Percentiles rank a stretch among this genome's conserved stretches.
Evolutionary conservation across 148 eudicot species (phyloP).

Genomic region (Agrostemma githago): DNA sequence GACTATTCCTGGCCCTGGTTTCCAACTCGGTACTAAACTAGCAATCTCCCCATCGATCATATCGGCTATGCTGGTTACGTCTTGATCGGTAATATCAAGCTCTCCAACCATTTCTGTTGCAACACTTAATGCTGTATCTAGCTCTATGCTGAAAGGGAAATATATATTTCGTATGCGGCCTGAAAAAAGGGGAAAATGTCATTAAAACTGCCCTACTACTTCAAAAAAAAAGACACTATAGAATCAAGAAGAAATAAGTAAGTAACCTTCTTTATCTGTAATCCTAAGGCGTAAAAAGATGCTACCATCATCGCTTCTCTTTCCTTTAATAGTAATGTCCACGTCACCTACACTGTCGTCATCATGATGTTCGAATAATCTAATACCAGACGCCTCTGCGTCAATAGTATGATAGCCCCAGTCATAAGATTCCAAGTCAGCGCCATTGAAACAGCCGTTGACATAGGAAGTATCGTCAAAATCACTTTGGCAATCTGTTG

Average conservation of each 20-base stretch:
- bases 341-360: constrained; percentile 47
- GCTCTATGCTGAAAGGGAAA: constrained; percentile 63
- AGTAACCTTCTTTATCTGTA: constrained; percentile 67
- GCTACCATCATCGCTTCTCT: constrained; percentile 60
- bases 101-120: constrained; percentile 88
- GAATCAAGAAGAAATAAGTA: constrained; percentile 1
- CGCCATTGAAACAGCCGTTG: constrained; percentile 35
- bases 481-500: constrained; percentile 36
- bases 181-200: constrained; percentile 28
- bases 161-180: constrained; percentile 65
- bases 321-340: constrained; percentile 71
- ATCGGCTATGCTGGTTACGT: constrained; percentile 68
- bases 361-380: constrained; percentile 46
- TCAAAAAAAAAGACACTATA: background rate
- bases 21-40: constrained; percentile 63
- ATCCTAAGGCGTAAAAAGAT: constrained; percentile 66
- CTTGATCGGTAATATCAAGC: constrained; percentile 73
- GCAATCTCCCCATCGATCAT: constrained; percentile 80
- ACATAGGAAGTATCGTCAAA: constrained; percentile 32
- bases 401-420: constrained; percentile 40
- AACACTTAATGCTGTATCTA: constrained; percentile 73
- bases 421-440: constrained; percentile 38
- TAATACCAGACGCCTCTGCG: constrained; percentile 46
- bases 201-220: too few species aligned
- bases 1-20: constrained; percentile 43